A percentile compares a stretch with the other conserved stretches of the same genome.
These are phyloP conservation scores for Boletellus deceptivus DNA, from an alignment of 1,284 basidiomycete genomes.

Conservation along the genomic window DNA sequence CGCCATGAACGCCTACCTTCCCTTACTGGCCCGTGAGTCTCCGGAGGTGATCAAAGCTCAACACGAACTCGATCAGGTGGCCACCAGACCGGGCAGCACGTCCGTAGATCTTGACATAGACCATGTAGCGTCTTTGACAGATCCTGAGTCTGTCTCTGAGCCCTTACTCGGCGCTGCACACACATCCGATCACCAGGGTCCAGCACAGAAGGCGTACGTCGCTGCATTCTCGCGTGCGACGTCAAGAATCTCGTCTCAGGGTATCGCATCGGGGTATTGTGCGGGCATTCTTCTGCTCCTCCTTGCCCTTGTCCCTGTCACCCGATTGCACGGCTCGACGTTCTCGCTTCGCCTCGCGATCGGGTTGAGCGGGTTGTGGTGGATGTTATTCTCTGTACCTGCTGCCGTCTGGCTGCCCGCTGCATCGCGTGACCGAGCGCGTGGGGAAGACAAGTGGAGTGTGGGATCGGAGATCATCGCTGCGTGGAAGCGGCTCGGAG, in stretches of 20 bases:
- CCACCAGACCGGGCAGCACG: slow-evolving; percentile 14
- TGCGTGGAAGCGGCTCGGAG: slow-evolving; percentile 66
- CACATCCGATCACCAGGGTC: slow-evolving; percentile 3
- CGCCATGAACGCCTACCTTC: slow-evolving; percentile 88
- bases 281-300: slow-evolving; percentile 73
- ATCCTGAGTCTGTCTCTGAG: slow-evolving; percentile 15
- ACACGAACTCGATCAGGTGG: slow-evolving; percentile 33
- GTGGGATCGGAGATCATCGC: slow-evolving; percentile 49
- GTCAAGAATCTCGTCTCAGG: slow-evolving; percentile 76
- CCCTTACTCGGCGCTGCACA: slow-evolving; percentile 30
- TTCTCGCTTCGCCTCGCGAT: slow-evolving; percentile 76
- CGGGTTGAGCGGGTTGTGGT: slow-evolving; percentile 80
- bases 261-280: slow-evolving; percentile 81
- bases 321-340: slow-evolving; percentile 63
- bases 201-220: slow-evolving; percentile 40
- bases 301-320: slow-evolving; percentile 73
- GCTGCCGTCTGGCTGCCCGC: slow-evolving; percentile 70
- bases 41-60: slow-evolving; percentile 55
- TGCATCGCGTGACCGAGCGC: slow-evolving; percentile 2
- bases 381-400: slow-evolving; percentile 78
- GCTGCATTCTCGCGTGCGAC: slow-evolving; percentile 64
- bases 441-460: slow-evolving; percentile 39
- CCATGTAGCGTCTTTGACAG: slow-evolving; percentile 8
- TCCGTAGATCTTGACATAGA: slow-evolving; percentile 27
- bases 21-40: slow-evolving; percentile 66